Percentiles rank a stretch among this genome's conserved stretches.
phyloP scores from a whole-genome alignment of 2,329 filamentous ascomycete genomes.

The Nemania sp. region DNA sequence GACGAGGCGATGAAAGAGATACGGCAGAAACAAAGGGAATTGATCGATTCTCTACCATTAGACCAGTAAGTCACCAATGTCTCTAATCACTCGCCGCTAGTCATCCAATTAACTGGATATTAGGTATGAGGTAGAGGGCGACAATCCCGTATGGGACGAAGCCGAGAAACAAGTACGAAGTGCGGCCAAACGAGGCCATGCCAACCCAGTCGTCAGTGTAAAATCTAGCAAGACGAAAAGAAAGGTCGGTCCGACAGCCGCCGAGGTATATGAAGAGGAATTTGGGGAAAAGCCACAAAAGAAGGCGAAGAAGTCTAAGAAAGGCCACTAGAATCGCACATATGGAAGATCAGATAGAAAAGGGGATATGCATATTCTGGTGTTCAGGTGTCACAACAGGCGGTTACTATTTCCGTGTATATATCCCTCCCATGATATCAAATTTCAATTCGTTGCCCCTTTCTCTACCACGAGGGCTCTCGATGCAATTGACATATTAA shows the following conservation, averaged over 20 bases:
- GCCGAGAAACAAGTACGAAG: constrained; percentile 75
- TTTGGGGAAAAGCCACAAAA: constrained; percentile 55
- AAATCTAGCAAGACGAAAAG: constrained; percentile 78
- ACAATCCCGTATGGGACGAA: constrained; percentile 64
- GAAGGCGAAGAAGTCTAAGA: constrained; percentile 58
- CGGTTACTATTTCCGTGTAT: not conserved
- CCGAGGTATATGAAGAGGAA: constrained; percentile 65
- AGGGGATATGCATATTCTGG: constrained; percentile 22
- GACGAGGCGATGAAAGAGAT: constrained; percentile 73
- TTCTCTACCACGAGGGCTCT: no score
- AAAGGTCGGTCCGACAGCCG: constrained; percentile 64
- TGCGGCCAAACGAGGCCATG: constrained; percentile 57
- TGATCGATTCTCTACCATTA: constrained; percentile 88
- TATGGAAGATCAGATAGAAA: constrained; percentile 6
- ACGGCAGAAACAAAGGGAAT: constrained; percentile 77
- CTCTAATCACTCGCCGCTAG: no score
- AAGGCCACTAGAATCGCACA: constrained; percentile 35
- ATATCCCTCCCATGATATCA: no score
- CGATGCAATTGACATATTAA: no score
- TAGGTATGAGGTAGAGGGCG: constrained; percentile 68
- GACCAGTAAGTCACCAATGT: constrained; percentile 83
- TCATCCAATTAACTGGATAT: no score
- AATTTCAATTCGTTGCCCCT: constrained; percentile 2
- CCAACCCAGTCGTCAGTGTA: constrained; percentile 73
- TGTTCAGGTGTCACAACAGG: constrained; percentile 23